Percentiles rank a stretch among this genome's conserved stretches.
These are phyloP conservation scores for Globisporangium cystogenes DNA, from an alignment of 352 stramenopile species.

Conservation along the genomic window DNA sequence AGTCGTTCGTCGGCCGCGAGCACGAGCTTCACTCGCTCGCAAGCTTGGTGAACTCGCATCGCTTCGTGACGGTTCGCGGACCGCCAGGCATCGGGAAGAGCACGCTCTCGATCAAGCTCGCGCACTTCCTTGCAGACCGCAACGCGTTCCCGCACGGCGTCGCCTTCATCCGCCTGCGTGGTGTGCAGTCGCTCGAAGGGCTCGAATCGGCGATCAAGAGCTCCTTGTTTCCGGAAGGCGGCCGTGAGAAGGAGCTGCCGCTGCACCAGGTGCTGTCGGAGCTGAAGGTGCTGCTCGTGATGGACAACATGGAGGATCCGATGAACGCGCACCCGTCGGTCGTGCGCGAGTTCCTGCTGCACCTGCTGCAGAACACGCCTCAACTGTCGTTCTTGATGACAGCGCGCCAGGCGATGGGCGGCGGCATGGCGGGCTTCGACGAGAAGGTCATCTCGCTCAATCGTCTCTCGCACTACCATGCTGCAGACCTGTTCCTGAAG, in stretches of 20 bases:
- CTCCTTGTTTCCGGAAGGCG: slow-evolving; percentile 52
- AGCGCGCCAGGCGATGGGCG: slow-evolving; percentile 62
- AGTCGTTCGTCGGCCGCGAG: slow-evolving; percentile 71
- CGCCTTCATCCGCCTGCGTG: slow-evolving; percentile 62
- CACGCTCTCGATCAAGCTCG: slow-evolving; percentile 63
- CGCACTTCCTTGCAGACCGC: slow-evolving; percentile 68
- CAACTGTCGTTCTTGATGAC: slow-evolving; percentile 68
- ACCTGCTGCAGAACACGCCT: slow-evolving; percentile 58
- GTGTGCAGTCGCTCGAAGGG: slow-evolving; percentile 63
- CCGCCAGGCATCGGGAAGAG: slow-evolving; percentile 76
- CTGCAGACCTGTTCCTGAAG: slow-evolving; percentile 72
- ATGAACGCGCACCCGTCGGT: slow-evolving; percentile 55
- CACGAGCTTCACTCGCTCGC: slow-evolving; percentile 70
- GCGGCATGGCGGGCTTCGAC: slow-evolving; percentile 62
- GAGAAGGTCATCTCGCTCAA: slow-evolving; percentile 81
- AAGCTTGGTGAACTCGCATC: slow-evolving; percentile 44
- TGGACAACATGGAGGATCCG: slow-evolving; percentile 84
- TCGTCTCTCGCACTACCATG: slow-evolving; percentile 62
- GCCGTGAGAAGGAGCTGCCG: slow-evolving; percentile 56
- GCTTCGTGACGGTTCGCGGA: slow-evolving; percentile 67
- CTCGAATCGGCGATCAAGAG: slow-evolving; percentile 74
- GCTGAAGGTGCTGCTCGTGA: slow-evolving; percentile 55
- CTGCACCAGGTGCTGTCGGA: slow-evolving; percentile 52
- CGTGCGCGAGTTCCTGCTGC: slow-evolving; percentile 57
- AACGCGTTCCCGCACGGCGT: slow-evolving; percentile 71